Conservation (phyloP, 148 eudicot species). For the Hydrangea macrophylla region DNA sequence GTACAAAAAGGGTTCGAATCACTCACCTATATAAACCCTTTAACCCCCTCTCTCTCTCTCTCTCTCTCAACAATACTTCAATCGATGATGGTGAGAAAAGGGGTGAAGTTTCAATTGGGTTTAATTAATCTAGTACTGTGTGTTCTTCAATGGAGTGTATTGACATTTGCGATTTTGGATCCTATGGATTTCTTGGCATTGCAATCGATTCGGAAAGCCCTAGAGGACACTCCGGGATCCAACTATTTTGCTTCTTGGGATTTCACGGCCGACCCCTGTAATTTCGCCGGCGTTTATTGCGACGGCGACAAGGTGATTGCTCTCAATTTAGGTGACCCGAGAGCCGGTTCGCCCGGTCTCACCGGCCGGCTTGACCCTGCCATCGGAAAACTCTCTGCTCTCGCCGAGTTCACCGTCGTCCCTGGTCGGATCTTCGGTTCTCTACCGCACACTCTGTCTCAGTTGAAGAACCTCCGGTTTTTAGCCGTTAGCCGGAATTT, state of each 20-base stretch:
- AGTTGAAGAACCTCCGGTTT: conserved; percentile 50
- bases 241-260: conserved; percentile 74
- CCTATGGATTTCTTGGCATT: conserved; percentile 78
- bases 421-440: conserved; percentile 70
- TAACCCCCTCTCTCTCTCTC: conserved; percentile 8
- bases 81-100: neutral
- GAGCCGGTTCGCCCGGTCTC: conserved; percentile 76
- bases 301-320: conserved; percentile 53
- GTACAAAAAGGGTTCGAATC: conserved; percentile 2
- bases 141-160: conserved; percentile 8
- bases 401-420: conserved; percentile 66
- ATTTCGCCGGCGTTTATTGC: conserved; percentile 75
- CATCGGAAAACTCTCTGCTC: conserved; percentile 53
- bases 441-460: conserved; percentile 48
- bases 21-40: conserved; percentile 13
- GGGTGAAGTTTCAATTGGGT: neutral
- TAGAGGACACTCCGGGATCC: conserved; percentile 62
- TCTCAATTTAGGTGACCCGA: conserved; percentile 75
- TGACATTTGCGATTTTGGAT: conserved; percentile 41
- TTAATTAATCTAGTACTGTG: neutral
- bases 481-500: conserved; percentile 63
- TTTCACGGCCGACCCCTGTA: conserved; percentile 84
- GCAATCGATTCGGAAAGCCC: conserved; percentile 56
- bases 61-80: too few species aligned
- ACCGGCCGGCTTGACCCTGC: conserved; percentile 71